These are phyloP conservation scores for Yarrowia galli DNA, from an alignment of 1,139 yeast species.

Conservation along the genomic window DNA sequence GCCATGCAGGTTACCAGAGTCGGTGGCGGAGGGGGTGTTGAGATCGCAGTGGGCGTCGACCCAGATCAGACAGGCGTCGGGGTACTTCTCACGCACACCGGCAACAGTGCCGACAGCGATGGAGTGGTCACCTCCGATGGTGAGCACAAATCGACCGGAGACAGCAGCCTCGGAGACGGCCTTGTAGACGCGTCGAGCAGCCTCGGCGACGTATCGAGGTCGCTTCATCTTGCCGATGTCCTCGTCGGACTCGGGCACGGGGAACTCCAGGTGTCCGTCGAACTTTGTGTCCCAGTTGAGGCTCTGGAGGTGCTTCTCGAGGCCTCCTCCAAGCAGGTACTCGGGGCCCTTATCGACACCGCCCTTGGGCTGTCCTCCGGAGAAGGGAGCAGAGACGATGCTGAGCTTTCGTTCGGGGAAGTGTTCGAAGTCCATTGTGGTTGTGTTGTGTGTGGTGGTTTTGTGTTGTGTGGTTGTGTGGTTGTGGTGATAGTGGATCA, in stretches of 20 bases:
- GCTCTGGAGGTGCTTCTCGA: constrained; percentile 64
- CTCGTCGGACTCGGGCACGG: constrained; percentile 50
- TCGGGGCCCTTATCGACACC: constrained; percentile 97
- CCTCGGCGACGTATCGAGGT: constrained; percentile 76
- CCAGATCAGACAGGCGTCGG: constrained; percentile 92
- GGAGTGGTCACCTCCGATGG: constrained; percentile 97
- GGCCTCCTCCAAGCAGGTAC: constrained; percentile 74
- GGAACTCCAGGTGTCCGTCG: constrained; percentile 62
- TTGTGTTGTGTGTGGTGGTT: constrained; percentile 14
- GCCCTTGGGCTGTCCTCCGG: constrained; percentile 95
- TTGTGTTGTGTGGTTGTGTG: constrained; percentile 16
- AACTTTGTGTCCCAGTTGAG: constrained; percentile 76
- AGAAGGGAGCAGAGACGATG: constrained; percentile 83
- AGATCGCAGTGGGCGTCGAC: constrained; percentile 98
- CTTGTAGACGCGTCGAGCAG: constrained; percentile 69
- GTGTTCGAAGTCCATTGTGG: constrained; percentile 41
- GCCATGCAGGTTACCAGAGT: constrained; percentile 93
- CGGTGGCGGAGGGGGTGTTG: constrained; percentile 87
- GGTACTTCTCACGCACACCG: constrained; percentile 79
- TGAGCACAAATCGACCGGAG: constrained; percentile 71
- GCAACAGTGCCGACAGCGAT: constrained; percentile 93
- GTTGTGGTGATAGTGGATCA: not conserved
- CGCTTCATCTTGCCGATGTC: constrained; percentile 66
- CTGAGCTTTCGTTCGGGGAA: constrained; percentile 43
- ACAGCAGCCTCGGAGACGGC: constrained; percentile 61